Evolutionary conservation across 441 rosid genomes (phyloP), one percentile per base, ranked within the genome.

Genomic region (Populus hybrid): DNA sequence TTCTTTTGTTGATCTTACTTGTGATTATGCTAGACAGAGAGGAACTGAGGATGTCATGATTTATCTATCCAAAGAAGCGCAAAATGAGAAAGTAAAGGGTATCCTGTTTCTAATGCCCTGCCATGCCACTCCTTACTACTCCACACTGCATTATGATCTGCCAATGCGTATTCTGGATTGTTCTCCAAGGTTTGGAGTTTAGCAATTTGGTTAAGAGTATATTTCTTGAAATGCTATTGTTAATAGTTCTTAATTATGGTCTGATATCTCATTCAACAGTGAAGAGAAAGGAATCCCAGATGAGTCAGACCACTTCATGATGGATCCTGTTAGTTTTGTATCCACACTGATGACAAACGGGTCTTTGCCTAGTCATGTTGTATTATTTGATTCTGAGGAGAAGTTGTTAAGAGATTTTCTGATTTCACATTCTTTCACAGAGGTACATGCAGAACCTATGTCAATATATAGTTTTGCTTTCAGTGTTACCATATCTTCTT

Each of bases 1-100:
- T 73, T 36, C 54, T 46, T 81, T 67, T 72, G 16, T 67, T 63
- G 74, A 77, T 78, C 69, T 79, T 88, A 54, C 72, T 73, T 70
- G 59, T 69, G 61, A 79, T 64, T 76, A 59, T 83, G 73, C 24
- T 80, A 67, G 73, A 75, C 91, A 91, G 97, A 91, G 98, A 83
- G 99, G 97, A 82, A 87, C 97, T 11, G 99, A 92, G 87, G 97
- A 91, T 87, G 98, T 86, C 28, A 93, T 93, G 97, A 89, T 90
- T 82, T 90, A 90, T 80, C 85, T 95, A 77, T 93, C 99, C 0
- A 82, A 82, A 83, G 97, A 94, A 87, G 97, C 97, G 67, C 76
- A 66, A 69, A 84, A 81, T 69, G 88, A 84, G 79, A 90, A 88
- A 76, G 90, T 92, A 69, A 83, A 86, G 78, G 88, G 97, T 80